Base-by-base conservation (phyloP, 2,329 filamentous ascomycete genomes). In the Pseudopyricularia cyperi region DNA sequence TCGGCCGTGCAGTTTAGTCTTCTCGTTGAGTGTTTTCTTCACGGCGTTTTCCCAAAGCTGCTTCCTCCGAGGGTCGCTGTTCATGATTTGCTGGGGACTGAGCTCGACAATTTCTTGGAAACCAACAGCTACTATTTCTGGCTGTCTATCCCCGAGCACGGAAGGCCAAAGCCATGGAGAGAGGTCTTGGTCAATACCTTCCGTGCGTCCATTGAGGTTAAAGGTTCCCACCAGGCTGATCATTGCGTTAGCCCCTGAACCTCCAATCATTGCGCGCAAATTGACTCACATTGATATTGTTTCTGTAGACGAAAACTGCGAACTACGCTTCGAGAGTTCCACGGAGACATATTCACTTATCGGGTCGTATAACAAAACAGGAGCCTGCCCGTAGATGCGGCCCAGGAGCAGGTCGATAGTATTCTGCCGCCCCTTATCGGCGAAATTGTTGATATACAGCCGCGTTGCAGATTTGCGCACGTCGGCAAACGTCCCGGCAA, bases 51-150 rank as follows among this genome's bases (percentile, higher is more conserved):
- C 93, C 93, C 93, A 98, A 19, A 83, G 71, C 56, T 89, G 83
- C 57, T 91, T 87, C 52, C 87, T 79, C 3, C 83, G 81, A 1
- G 93, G 93, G 63, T 98, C 91, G 55, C 90, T 97, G 57, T 94
- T 95, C 89, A 98, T 96, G 62, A 98, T 97, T 62, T 98, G 93
- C 65, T 97, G 91, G 15, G 94, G 93, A 60, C 89, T 96, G 47
- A 98, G 72, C 62, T 95, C 88, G n/a, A 98, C 93, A 56, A 98
- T 97, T 66, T 98, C 93, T 63, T 98, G 93, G 60, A 98, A 97
- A 0, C 89, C 93, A 15, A 96, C 83, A 7, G 86, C 89, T 50
- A 95, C 82, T 35, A 98, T 87, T 54, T 91, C 87, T 6, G 93
- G 90, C 55, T 87, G 81, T 47, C 79, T 73, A 3, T 80, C 66